A percentile compares a stretch with the other conserved stretches of the same genome.
These are phyloP conservation scores for Lachnellula hyalina DNA, from an alignment of 2,329 filamentous ascomycete species.

Conservation along the genomic window DNA sequence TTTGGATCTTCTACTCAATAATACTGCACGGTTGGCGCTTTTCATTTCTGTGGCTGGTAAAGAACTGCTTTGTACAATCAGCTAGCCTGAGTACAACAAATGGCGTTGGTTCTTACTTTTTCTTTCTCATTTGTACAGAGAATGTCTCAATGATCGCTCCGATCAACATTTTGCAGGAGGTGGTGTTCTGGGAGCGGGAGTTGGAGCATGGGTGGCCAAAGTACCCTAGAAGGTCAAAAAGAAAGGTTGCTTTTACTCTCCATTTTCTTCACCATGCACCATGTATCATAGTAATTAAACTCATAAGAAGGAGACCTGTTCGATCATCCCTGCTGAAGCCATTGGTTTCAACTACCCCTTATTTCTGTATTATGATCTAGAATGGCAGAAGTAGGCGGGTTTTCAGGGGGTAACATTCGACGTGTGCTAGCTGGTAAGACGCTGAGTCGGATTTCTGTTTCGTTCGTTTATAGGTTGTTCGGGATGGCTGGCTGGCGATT, in stretches of 20 bases:
- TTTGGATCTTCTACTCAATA: background rate
- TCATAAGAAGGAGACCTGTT: background rate
- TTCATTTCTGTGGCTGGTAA: background rate
- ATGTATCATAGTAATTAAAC: constrained; percentile 3
- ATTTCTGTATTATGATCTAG: background rate
- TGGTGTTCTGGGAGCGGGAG: background rate
- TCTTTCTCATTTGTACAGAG: constrained; percentile 2
- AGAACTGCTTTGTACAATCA: background rate
- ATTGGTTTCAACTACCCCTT: background rate
- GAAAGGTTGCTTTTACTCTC: background rate
- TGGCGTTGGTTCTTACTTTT: background rate
- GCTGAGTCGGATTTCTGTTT: too few relatives aligned
- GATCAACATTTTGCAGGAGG: background rate
- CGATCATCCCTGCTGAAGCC: background rate
- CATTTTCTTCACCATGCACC: background rate
- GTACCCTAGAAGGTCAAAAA: constrained; percentile 13
- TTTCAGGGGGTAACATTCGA: too few relatives aligned
- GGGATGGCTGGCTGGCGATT: too few relatives aligned
- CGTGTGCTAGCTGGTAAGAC: too few relatives aligned
- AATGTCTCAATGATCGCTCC: background rate
- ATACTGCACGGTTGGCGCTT: background rate
- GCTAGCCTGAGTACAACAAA: background rate
- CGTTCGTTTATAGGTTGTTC: too few relatives aligned
- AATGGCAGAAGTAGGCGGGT: background rate
- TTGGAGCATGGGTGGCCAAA: constrained; percentile 4